phyloP scores from a whole-genome alignment of 768 basidiomycete species.

The Agaricus blazei region DNA sequence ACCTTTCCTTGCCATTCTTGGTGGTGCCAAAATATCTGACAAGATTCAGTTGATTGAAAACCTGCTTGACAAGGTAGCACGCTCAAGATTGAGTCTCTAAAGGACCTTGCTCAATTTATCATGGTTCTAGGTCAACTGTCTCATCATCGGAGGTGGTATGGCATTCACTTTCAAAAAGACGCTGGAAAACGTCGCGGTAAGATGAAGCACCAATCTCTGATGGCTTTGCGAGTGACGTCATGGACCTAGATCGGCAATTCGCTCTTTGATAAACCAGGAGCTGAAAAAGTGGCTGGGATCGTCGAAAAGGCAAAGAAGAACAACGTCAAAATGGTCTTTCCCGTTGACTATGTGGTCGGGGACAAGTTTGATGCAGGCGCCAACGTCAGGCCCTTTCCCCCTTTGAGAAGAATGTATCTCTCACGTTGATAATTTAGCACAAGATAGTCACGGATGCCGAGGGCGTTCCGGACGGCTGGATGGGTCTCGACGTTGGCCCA shows the following conservation, averaged over 20 bases:
- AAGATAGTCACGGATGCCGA: constrained; percentile 71
- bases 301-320: constrained; percentile 91
- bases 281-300: constrained; percentile 77
- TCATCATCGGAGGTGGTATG: constrained; percentile 98
- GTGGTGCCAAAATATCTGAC: constrained; percentile 98
- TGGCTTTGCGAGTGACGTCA: constrained; percentile 17
- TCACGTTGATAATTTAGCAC: constrained; percentile 37
- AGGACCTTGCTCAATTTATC: not conserved
- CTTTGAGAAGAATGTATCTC: not conserved
- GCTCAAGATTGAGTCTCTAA: constrained; percentile 3
- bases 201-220: constrained; percentile 16
- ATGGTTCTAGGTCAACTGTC: constrained; percentile 69
- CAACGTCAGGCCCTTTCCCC: constrained; percentile 37
- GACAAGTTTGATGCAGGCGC: constrained; percentile 96
- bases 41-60: constrained; percentile 99
- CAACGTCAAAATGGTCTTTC: constrained; percentile 92
- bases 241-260: constrained; percentile 81
- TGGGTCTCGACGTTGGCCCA: constrained; percentile 91
- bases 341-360: constrained; percentile 89
- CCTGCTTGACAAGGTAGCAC: constrained; percentile 88
- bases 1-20: constrained; percentile 97
- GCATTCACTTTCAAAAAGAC: constrained; percentile 99
- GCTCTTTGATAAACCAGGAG: constrained; percentile 85
- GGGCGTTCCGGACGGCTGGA: constrained; percentile 91
- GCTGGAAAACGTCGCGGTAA: constrained; percentile 68